phyloP scores from a whole-genome alignment of 2,329 filamentous ascomycete genomes.

The Mycocentrospora acerina region DNA sequence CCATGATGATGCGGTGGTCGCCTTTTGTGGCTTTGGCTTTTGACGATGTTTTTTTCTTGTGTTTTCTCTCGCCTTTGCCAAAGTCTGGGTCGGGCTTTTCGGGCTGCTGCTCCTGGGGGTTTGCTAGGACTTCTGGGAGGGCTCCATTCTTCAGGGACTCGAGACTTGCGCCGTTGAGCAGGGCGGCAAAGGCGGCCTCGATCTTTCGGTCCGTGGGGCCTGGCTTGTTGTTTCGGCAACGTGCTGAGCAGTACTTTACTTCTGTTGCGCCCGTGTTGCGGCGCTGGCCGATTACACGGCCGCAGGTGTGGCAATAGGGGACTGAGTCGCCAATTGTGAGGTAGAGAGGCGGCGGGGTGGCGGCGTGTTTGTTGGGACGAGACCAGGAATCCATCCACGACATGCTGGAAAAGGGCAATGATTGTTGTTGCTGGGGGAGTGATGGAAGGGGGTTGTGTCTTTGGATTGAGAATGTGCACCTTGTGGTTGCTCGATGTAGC shows the following conservation, averaged over 20 bases:
- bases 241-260: constrained; percentile 60
- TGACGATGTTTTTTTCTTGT: constrained; percentile 31
- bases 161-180: constrained; percentile 39
- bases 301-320: constrained; percentile 60
- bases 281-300: constrained; percentile 53
- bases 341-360: constrained; percentile 57
- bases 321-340: constrained; percentile 51
- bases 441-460: background rate
- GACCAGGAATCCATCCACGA: constrained; percentile 55
- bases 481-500: background rate
- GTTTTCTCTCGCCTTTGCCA: constrained; percentile 14
- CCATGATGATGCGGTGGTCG: constrained; percentile 53
- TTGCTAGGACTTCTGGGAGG: background rate
- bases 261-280: constrained; percentile 33
- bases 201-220: constrained; percentile 54
- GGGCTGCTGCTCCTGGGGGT: constrained; percentile 2
- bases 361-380: constrained; percentile 43
- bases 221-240: constrained; percentile 56
- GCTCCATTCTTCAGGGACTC: constrained; percentile 28
- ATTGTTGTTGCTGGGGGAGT: background rate
- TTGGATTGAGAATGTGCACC: background rate
- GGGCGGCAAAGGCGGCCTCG: constrained; percentile 51
- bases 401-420: constrained; percentile 36
- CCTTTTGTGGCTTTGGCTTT: constrained; percentile 45
- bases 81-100: constrained; percentile 2